Percentiles rank a stretch among this genome's conserved stretches.
Evolutionary conservation across 192 early-diverging fungal species (phyloP).

Genomic region (Backusella morwellensis): DNA sequence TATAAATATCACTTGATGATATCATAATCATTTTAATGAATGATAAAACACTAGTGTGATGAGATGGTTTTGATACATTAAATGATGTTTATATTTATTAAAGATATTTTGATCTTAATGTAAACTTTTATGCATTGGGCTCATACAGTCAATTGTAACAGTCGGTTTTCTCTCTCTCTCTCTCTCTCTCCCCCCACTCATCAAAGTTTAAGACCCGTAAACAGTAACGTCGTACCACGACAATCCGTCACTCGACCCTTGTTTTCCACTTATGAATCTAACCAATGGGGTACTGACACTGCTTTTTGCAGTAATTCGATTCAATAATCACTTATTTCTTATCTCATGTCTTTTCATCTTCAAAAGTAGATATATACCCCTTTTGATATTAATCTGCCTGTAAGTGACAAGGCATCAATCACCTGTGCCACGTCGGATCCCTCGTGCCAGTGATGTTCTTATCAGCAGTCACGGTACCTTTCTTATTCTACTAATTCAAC

Average conservation of each 20-base stretch:
- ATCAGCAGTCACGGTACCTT: slow-evolving; percentile 1
- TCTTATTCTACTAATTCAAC: neutral
- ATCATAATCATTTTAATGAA: neutral
- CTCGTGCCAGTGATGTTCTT: neutral
- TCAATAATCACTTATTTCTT: neutral
- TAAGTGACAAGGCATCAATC: slow-evolving; percentile 2
- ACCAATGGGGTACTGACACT: neutral
- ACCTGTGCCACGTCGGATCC: neutral
- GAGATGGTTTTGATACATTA: neutral
- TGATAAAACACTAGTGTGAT: neutral
- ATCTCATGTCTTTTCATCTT: neutral
- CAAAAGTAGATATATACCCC: slow-evolving; percentile 6
- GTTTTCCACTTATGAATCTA: neutral
- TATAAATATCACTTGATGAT: neutral
- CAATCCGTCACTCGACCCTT: neutral
- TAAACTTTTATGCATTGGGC: neutral
- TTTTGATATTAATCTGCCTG: neutral
- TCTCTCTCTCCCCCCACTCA: neutral
- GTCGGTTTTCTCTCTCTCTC: neutral
- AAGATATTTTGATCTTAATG: neutral
- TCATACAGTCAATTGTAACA: neutral
- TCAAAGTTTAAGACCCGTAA: neutral
- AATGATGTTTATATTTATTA: neutral
- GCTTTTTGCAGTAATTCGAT: neutral
- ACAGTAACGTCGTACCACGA: neutral